Evolutionary conservation across 2,329 filamentous ascomycete genomes (phyloP).

Genomic region (Trichothecium sympodiale): DNA sequence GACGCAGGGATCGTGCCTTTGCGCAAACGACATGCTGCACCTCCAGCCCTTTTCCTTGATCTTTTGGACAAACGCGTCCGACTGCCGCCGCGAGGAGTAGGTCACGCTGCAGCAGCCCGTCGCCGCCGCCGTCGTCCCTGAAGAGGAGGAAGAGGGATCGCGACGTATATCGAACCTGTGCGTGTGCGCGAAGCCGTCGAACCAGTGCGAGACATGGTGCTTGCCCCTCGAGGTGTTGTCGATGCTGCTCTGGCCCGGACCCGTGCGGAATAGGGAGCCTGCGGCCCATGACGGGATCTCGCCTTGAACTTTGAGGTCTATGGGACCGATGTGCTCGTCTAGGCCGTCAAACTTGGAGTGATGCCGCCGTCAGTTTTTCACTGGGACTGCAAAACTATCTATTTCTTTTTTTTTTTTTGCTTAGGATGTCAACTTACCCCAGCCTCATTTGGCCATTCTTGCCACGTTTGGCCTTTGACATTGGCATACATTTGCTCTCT

Average conservation of each 20-base stretch:
- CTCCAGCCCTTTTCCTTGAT: constrained; percentile 49
- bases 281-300: constrained; percentile 60
- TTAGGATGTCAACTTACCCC: constrained; percentile 21
- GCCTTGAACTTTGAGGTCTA: constrained; percentile 53
- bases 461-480: constrained; percentile 20
- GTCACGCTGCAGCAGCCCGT: constrained; percentile 30
- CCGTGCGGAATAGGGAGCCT: constrained; percentile 63
- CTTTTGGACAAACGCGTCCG: constrained; percentile 49
- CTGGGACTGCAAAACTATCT: too few relatives aligned
- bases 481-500: constrained; percentile 13
- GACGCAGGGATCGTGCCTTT: constrained; percentile 63
- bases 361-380: background rate
- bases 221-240: constrained; percentile 46
- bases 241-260: constrained; percentile 55
- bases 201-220: constrained; percentile 63
- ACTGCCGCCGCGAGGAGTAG: constrained; percentile 62
- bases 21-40: constrained; percentile 53
- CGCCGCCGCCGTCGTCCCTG: constrained; percentile 8
- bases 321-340: constrained; percentile 52
- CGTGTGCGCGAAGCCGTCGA: constrained; percentile 62
- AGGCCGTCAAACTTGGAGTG: constrained; percentile 52
- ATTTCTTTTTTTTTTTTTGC: background rate
- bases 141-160: constrained; percentile 13
- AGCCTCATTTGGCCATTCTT: constrained; percentile 36
- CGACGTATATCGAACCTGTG: constrained; percentile 66